Base-by-base conservation (phyloP, 2,329 filamentous ascomycete genomes). In the Neophaeococcomyces aloes region DNA sequence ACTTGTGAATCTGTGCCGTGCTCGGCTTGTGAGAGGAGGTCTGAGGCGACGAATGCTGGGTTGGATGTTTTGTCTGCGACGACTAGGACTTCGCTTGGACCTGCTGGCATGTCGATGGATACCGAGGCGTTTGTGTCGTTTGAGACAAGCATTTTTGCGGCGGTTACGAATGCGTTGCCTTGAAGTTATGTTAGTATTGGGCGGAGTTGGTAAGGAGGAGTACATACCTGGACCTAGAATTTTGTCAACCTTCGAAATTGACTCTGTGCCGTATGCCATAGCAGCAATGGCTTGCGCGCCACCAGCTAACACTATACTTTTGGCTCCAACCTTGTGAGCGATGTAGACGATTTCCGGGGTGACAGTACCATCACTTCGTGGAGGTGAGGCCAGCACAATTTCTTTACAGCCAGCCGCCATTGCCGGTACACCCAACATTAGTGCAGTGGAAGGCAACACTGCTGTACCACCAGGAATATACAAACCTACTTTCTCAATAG, bases 151-250 rank as follows among this genome's bases (percentile, higher is more conserved):
- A 98, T 98, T 76, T 98, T 98, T 41, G 86, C 91, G 1, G 91
- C 91, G 0, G 91, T 98, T 31, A 98, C 91, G 60, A 96, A 98
- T 64, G 96, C 91, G 66, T 98, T 98, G n/a, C n/a, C n/a, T n/a
- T n/a, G n/a, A n/a, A n/a, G n/a, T n/a, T n/a, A n/a, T n/a, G n/a
- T n/a, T n/a, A n/a, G n/a, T n/a, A n/a, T n/a, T n/a, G n/a, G n/a
- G n/a, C n/a, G n/a, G n/a, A n/a, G n/a, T n/a, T n/a, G n/a, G n/a
- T n/a, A n/a, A n/a, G n/a, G n/a, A n/a, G n/a, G n/a, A n/a, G n/a
- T n/a, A n/a, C n/a, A n/a, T n/a, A 29, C 91, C 91, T 2, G 91
- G 91, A 0, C 91, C 91, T 10, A 96, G 78, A 55, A 98, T 95
- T 76, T 98, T 98, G 72, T 98, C 91, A 6, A 98, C 91, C 70